Evolutionary conservation across 495 filamentous ascomycete species (phyloP), one percentile per base, ranked within the genome.

Genomic region (Annulohypoxylon nitens): DNA sequence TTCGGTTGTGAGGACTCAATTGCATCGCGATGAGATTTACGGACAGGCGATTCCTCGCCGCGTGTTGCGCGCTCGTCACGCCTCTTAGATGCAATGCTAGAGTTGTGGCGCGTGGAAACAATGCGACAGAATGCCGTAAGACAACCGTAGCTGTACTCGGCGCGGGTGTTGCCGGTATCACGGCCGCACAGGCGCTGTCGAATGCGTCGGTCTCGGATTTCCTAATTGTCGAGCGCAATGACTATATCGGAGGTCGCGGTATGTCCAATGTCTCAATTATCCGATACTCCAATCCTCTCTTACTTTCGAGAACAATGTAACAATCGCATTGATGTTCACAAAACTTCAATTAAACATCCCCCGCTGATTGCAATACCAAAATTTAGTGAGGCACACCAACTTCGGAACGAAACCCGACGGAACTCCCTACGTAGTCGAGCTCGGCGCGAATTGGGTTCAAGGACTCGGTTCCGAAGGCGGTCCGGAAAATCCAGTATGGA

Each of bases 361-460:
- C 7, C 11, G 71, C 30, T 79, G 66, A 66, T 64, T 73, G 1
- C 0, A 18, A 20, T 16, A 6, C 26, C 51, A 34, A 4, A 37
- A 64, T 69, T 8, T 60, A 33, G 81, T 84, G n/a, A 76, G 72
- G 25, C 81, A 88, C 62, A 86, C 86, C 0, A 83, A 78, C 0
- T 93, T 94, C 76, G 91, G 92, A 6, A 75, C 78, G 16, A 78
- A 82, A 26, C 65, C 79, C 4, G 78, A 82, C 54, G 87, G 88
- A 0, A 83, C 86, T 0, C 86, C 88, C 3, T 91, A 89, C 78
- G 83, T 79, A 1, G 80, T 93, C n/a, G 90, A 93, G 75, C 79
- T 90, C 14, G 90, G 90, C 9, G 90, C 90, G 8, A 93, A 92
- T 67, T 93, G 90, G 90, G 88, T 93, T 1, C 91, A 94, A 82